Percentiles rank a stretch among this genome's conserved stretches.
phyloP scores from a whole-genome alignment of 495 filamentous ascomycete species.

The Chaetomium tenue region DNA sequence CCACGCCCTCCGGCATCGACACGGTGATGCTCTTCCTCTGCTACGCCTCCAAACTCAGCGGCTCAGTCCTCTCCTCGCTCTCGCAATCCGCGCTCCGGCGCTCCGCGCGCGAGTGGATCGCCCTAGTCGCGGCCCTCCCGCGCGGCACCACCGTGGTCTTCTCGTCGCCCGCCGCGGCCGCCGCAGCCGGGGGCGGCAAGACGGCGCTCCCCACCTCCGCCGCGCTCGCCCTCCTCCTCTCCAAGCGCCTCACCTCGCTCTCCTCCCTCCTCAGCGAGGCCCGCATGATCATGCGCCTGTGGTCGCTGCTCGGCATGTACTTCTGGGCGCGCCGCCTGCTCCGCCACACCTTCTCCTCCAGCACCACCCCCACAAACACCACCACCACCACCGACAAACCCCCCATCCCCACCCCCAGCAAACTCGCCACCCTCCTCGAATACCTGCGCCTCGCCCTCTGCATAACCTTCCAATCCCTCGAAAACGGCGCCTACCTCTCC shows the following conservation, averaged over 20 bases:
- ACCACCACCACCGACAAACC: constrained; percentile 12
- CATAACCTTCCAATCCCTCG: constrained; percentile 70
- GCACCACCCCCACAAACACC: background rate
- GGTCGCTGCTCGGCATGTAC: constrained; percentile 76
- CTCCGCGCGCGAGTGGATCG: constrained; percentile 41
- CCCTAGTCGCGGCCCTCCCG: constrained; percentile 42
- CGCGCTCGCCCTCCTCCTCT: constrained; percentile 42
- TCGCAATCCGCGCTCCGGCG: constrained; percentile 41
- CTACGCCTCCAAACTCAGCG: constrained; percentile 59
- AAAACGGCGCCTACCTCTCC: constrained; percentile 80
- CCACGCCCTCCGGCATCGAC: constrained; percentile 60
- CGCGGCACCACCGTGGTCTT: constrained; percentile 41
- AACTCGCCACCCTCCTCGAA: constrained; percentile 51
- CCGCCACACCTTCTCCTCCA: constrained; percentile 28
- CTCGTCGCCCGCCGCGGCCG: constrained; percentile 29
- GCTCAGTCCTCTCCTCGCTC: constrained; percentile 40
- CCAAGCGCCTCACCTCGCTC: constrained; percentile 50
- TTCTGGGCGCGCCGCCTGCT: constrained; percentile 62
- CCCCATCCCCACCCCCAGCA: constrained; percentile 33
- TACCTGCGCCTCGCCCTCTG: constrained; percentile 67
- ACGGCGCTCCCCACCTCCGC: constrained; percentile 42
- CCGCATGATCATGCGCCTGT: constrained; percentile 72
- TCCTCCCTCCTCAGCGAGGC: constrained; percentile 58
- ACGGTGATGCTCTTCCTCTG: constrained; percentile 60
- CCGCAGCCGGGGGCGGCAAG: constrained; percentile 20